Conservation (phyloP, 2,329 filamentous ascomycete species). For the Colletotrichum sp. region DNA sequence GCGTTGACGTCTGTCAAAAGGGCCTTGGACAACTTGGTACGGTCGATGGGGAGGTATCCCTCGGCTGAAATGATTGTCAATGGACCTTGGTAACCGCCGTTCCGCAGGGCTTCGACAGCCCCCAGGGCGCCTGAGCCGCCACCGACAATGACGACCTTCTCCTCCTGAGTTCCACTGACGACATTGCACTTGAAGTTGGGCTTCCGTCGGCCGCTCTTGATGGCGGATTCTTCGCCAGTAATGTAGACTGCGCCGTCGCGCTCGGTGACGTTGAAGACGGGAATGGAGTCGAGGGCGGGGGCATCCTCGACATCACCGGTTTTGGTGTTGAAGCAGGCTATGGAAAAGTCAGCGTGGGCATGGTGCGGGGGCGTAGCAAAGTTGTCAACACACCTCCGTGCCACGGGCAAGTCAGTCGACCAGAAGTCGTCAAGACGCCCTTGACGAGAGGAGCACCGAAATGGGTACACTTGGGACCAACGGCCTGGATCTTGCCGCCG, state of each 20-base stretch:
- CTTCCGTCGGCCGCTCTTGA: constrained; percentile 78
- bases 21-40: constrained; percentile 95
- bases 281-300: constrained; percentile 85
- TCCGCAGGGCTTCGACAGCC: constrained; percentile 80
- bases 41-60: constrained; percentile 86
- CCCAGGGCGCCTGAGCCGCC: constrained; percentile 87
- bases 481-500: constrained; percentile 76
- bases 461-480: constrained; percentile 86
- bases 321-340: constrained; percentile 89
- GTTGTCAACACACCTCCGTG: constrained; percentile 75
- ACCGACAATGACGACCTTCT: constrained; percentile 84
- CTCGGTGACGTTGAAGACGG: constrained; percentile 80
- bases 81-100: constrained; percentile 77
- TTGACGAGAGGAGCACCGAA: constrained; percentile 91
- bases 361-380: background rate
- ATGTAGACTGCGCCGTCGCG: constrained; percentile 87
- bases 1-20: constrained; percentile 82
- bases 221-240: constrained; percentile 75
- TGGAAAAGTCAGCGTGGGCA: background rate
- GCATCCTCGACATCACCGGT: constrained; percentile 96
- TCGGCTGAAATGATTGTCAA: constrained; percentile 88
- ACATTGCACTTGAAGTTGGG: constrained; percentile 76
- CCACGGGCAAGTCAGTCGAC: constrained; percentile 92
- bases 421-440: constrained; percentile 82
- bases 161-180: constrained; percentile 46